Base-by-base conservation (phyloP, 208 protist genomes). In the Naegleria lovaniensis region DNA sequence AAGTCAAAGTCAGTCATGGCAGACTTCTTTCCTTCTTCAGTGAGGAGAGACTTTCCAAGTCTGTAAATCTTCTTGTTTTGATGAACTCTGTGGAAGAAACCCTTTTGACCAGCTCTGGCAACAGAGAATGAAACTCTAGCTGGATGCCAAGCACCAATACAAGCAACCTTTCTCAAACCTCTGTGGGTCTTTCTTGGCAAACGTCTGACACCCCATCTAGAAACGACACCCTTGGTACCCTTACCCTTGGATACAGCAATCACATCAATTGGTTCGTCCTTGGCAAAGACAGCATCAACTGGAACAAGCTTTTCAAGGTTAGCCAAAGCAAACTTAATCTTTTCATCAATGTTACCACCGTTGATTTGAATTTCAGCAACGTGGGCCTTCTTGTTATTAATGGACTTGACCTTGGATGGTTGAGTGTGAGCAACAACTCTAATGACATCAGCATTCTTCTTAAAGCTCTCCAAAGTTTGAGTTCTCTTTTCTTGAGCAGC, bases 61-160 rank as follows among this genome's bases (percentile, higher is more conserved):
- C 97, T 94, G 98, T 99, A 99, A 95, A 99, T 99, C 97, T 99
- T 99, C 97, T 99, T 99, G 98, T 99, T 99, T 79, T 98, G 92
- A 94, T 99, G 98, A 55, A 98, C 99, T 91, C 99, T 95, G 96
- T 99, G 98, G 93, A 99, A 96, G 97, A 97, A 99, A 92, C 99
- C 99, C 85, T 96, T 92, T 97, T 99, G 98, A 98, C 99, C 99
- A 92, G 98, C 98, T 94, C 99, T 97, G 83, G 99, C 96, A 48
- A 99, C 99, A 39, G 98, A 96, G 94, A 94, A 99, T 86, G 94
- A 93, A 83, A 99, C 98, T 93, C 97, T 95, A 76, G 97, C 95
- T 89, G 99, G 99, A 96, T 99, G 98, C 99, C 99, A 99, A 79
- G 98, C 96, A 90, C 99, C 99, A 93, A 99, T 99, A 97, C 99